phyloP scores from a whole-genome alignment of 2,329 filamentous ascomycete species.

The Aspergillus proliferans region DNA sequence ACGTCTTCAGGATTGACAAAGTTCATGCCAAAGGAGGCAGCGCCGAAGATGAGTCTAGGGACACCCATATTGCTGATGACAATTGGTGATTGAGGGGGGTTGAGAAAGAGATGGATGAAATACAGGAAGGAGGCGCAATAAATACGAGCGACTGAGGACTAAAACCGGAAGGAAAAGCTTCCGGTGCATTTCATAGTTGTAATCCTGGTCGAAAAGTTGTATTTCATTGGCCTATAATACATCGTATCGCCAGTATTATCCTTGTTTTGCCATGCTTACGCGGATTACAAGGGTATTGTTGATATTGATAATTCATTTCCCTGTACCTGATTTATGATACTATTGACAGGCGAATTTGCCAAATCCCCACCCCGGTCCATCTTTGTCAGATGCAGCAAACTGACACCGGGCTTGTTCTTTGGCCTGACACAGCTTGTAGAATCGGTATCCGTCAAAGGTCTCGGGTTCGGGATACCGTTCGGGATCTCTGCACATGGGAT shows the following conservation, averaged over 20 bases:
- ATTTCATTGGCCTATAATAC: background rate
- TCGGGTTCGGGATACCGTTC: background rate
- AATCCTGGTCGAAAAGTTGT: background rate
- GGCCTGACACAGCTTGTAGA: background rate
- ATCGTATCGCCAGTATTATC: background rate
- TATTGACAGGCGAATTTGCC: background rate
- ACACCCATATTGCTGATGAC: background rate
- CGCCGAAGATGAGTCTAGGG: background rate
- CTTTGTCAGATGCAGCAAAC: background rate
- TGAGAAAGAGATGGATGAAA: background rate
- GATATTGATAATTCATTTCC: background rate
- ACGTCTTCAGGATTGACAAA: background rate
- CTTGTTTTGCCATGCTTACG: background rate
- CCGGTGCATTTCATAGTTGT: background rate
- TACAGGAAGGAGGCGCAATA: background rate
- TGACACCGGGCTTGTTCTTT: background rate
- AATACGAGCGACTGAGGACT: background rate
- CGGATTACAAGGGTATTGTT: background rate
- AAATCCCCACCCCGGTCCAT: background rate
- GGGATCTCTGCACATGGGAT: background rate
- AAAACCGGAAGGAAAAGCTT: slow-evolving; percentile 1
- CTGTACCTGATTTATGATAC: background rate
- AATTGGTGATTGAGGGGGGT: slow-evolving; percentile 4
- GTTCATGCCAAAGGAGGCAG: background rate
- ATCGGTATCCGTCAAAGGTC: background rate